Percentiles rank a stretch among this genome's conserved stretches.
These are phyloP conservation scores for Cenchrus americanus DNA, from an alignment of 176 grass and related monocot species.

Conservation along the genomic window DNA sequence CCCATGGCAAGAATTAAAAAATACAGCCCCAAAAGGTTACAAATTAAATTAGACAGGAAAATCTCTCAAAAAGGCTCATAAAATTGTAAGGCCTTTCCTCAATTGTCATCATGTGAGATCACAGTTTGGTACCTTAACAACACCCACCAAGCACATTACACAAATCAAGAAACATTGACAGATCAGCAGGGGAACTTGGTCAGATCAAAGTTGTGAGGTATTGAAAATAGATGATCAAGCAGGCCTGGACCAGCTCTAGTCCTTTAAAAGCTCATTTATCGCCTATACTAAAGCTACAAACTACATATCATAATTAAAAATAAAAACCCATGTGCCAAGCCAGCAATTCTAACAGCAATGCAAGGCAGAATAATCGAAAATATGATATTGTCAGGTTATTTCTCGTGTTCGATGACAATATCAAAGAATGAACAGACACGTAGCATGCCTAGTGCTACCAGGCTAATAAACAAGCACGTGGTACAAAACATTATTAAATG, in stretches of 20 bases:
- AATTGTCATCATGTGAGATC: not conserved
- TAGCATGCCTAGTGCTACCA: not conserved
- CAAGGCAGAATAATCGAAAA: not conserved
- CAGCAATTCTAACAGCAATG: not conserved
- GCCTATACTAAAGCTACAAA: not conserved
- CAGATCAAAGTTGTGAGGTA: not conserved
- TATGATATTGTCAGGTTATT: not conserved
- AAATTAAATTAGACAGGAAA: slow-evolving; percentile 15
- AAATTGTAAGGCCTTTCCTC: slow-evolving; percentile 1
- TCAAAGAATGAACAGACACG: not conserved
- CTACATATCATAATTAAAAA: not conserved
- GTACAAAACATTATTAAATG: not conserved
- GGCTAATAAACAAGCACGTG: not conserved
- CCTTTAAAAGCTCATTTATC: not conserved
- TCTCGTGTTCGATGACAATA: not conserved
- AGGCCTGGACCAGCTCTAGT: not conserved
- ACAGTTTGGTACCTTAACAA: not conserved
- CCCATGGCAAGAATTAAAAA: slow-evolving; percentile 15
- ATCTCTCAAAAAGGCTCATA: slow-evolving; percentile 10
- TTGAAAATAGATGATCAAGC: slow-evolving; percentile 5
- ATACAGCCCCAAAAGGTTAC: not conserved
- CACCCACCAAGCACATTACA: slow-evolving; percentile 2
- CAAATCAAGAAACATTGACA: not conserved
- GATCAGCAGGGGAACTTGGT: not conserved
- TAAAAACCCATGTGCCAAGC: not conserved